These are phyloP conservation scores for Sambucus nigra DNA, from an alignment of 129 eudicot species.

Conservation along the genomic window DNA sequence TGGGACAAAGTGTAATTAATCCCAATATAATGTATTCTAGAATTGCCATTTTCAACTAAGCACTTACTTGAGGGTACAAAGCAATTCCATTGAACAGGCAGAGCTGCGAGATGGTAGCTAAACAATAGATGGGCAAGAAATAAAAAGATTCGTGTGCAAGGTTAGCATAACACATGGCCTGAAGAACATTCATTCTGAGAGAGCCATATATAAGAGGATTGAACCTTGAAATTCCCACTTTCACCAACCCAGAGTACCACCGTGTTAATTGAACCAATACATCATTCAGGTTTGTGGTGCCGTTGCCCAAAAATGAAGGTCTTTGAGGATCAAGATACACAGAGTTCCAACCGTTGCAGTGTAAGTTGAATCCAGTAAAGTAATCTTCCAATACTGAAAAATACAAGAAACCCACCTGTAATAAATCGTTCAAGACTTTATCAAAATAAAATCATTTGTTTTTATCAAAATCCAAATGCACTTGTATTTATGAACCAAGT, in stretches of 20 bases:
- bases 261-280: conserved; percentile 40
- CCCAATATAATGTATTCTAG: too few relatives aligned
- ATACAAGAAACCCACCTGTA: conserved; percentile 51
- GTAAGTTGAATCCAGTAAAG: conserved; percentile 35
- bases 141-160: conserved; percentile 13
- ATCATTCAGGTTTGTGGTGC: conserved; percentile 34
- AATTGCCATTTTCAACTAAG: too few relatives aligned
- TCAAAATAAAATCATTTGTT: too few relatives aligned
- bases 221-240: conserved; percentile 35
- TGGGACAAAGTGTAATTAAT: too few relatives aligned
- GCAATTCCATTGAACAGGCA: conserved; percentile 35
- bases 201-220: conserved; percentile 43
- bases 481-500: too few relatives aligned
- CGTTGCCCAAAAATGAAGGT: conserved; percentile 45
- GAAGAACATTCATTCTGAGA: conserved; percentile 30
- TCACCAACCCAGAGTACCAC: conserved; percentile 39
- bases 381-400: conserved; percentile 43
- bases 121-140: conserved; percentile 23
- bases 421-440: background rate
- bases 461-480: too few relatives aligned
- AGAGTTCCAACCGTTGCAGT: conserved; percentile 47
- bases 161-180: conserved; percentile 30
- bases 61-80: conserved; percentile 43
- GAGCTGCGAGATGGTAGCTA: conserved; percentile 39
- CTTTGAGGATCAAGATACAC: conserved; percentile 31